Evolutionary conservation across 352 stramenopile species (phyloP), one percentile per base, ranked within the genome.

Genomic region (Pythium sp.): DNA sequence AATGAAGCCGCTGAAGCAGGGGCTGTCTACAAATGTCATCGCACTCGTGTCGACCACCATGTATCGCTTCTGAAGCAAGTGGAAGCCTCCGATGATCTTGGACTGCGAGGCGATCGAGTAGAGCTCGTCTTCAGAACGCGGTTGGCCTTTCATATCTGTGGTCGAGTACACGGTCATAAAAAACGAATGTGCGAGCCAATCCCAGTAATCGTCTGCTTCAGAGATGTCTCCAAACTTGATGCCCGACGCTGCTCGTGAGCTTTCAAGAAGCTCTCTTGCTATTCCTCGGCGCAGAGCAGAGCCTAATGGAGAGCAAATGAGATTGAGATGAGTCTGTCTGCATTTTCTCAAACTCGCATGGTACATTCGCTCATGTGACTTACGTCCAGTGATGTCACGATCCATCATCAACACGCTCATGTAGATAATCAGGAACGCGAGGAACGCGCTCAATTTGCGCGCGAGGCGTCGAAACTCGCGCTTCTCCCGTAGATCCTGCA

Each of bases 341-440:
- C 11, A 43, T 43, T 28, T 32, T 28, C 20, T 36, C 0, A 1
- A 79, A 54, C 20, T 24, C 14, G 20, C 46, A 54, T 54, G 11
- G 11, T 56, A 5, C 14, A 47, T 14, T 47, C 38, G 8, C 14
- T 30, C 9, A 56, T 8, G 30, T 12, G 12, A 43, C 80, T 30
- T 78, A 89, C 82, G 82, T 24, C 76, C 71, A 18, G 76, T 77
- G 32, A 90, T 87, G 63, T 91, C 86, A 55, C 83, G 78, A 58
- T 91, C 79, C 30, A 91, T 67, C 26, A 89, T 64, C 12, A 91
- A 64, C 38, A 81, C 79, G 0, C 71, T 62, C 34, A 87, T 71
- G 68, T 92, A 92, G 64, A 90, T 75, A 32, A 34, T 55, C 34
- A 89, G 75, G 32, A 92, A 89, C 2, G 75, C 79, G 26, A 92